Conservation (phyloP, 768 basidiomycete genomes). For the Amanita phalloides region DNA sequence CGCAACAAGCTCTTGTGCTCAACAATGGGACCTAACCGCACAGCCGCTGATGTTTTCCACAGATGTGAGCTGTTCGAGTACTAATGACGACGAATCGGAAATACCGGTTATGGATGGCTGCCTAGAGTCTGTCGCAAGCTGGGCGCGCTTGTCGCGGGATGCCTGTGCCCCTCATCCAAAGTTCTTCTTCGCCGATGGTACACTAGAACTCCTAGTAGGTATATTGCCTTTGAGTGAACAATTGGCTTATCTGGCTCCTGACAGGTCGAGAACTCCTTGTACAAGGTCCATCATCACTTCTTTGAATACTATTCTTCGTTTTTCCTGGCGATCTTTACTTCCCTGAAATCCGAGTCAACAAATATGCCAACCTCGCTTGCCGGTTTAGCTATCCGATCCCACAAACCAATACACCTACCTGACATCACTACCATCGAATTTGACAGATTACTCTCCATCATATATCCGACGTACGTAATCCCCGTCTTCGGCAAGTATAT, state of each 20-base stretch:
- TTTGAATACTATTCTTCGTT: conserved; percentile 13
- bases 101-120: not conserved
- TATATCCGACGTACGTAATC: conserved; percentile 22
- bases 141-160: not conserved
- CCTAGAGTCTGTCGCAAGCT: not conserved
- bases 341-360: not conserved
- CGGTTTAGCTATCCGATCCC: not conserved
- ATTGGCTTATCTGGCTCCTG: not conserved
- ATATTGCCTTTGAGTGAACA: not conserved
- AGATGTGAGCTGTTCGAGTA: conserved; percentile 2
- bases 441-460: conserved; percentile 20
- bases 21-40: not conserved
- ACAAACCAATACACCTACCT: conserved; percentile 12
- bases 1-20: not conserved
- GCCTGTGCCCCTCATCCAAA: conserved; percentile 9
- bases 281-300: conserved; percentile 19
- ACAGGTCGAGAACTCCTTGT: conserved; percentile 17
- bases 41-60: conserved; percentile 1
- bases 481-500: not conserved
- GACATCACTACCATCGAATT: conserved; percentile 29
- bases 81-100: not conserved
- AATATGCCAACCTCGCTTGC: not conserved
- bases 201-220: conserved; percentile 12
- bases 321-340: conserved; percentile 5
- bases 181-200: conserved; percentile 16